A percentile compares a stretch with the other conserved stretches of the same genome.
phyloP scores from a whole-genome alignment of 768 basidiomycete species.

The Lentinula aciculospora region DNA sequence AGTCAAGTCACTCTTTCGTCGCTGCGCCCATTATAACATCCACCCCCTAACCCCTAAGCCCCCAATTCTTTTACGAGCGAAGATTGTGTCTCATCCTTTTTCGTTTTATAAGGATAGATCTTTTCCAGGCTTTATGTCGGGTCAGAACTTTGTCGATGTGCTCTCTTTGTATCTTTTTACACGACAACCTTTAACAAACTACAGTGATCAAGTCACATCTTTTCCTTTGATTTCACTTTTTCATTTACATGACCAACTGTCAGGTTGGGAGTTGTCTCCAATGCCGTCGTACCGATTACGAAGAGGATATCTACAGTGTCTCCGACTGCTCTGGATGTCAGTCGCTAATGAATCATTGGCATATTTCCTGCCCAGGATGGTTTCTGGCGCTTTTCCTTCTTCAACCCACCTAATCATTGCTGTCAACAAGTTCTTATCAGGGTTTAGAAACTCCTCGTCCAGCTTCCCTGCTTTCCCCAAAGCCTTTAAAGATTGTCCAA shows the following conservation, averaged over 20 bases:
- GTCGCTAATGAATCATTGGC: neutral
- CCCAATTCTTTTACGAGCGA: no score
- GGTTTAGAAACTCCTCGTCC: neutral
- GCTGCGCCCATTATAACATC: no score
- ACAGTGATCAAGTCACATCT: no score
- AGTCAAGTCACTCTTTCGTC: no score
- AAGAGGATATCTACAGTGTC: constrained; percentile 4
- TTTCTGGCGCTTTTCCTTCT: constrained; percentile 4
- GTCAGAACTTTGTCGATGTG: no score
- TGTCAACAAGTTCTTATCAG: constrained; percentile 1
- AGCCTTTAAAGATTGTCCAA: constrained; percentile 9
- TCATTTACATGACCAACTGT: constrained; percentile 3
- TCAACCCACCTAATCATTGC: constrained; percentile 9
- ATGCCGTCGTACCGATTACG: neutral
- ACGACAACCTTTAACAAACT: no score
- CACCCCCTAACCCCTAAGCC: no score
- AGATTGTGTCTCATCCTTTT: no score
- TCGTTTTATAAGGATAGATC: no score
- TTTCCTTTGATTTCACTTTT: neutral
- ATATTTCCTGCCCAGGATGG: neutral
- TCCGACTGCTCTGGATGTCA: neutral
- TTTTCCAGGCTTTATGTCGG: no score
- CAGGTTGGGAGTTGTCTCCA: neutral
- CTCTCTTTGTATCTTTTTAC: no score
- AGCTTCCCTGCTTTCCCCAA: neutral